These are phyloP conservation scores for Mucor piriformis DNA, from an alignment of 371 early-diverging fungal species.

Conservation along the genomic window DNA sequence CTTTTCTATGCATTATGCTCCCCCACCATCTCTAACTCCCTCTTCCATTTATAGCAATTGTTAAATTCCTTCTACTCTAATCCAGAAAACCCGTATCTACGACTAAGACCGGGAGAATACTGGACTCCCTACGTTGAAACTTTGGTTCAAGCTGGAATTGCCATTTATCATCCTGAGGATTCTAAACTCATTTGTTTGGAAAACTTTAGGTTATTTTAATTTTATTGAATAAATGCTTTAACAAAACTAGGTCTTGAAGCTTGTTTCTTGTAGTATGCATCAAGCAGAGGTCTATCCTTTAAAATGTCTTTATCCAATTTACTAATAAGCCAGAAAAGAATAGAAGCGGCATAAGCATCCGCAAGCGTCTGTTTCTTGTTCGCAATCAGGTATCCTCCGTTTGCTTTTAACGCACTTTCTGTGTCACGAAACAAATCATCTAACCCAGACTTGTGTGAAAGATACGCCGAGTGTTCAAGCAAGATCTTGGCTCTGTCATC, in stretches of 20 bases:
- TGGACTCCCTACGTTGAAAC: constrained; percentile 64
- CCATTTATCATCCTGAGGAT: constrained; percentile 58
- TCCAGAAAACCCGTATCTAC: constrained; percentile 53
- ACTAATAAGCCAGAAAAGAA: constrained; percentile 6
- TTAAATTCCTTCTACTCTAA: too few species aligned
- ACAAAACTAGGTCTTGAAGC: constrained; percentile 5
- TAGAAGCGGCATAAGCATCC: constrained; percentile 3
- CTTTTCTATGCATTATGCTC: not conserved
- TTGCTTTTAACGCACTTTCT: not conserved
- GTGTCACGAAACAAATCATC: not conserved
- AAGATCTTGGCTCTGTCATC: constrained; percentile 11
- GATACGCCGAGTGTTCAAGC: constrained; percentile 4
- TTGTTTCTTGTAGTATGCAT: constrained; percentile 11
- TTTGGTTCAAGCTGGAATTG: constrained; percentile 55
- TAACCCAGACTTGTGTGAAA: constrained; percentile 4
- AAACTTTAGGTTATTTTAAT: constrained; percentile 35
- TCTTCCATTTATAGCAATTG: constrained; percentile 27
- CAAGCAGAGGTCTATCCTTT: not conserved
- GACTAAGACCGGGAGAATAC: constrained; percentile 44
- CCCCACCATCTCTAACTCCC: too few species aligned
- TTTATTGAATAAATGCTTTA: constrained; percentile 5
- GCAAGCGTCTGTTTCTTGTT: not conserved
- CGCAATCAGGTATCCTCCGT: constrained; percentile 4
- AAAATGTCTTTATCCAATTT: constrained; percentile 13
- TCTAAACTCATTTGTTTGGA: constrained; percentile 42